phyloP scores from a whole-genome alignment of 345 rosid species.

The Raphanus raphanistrum region DNA sequence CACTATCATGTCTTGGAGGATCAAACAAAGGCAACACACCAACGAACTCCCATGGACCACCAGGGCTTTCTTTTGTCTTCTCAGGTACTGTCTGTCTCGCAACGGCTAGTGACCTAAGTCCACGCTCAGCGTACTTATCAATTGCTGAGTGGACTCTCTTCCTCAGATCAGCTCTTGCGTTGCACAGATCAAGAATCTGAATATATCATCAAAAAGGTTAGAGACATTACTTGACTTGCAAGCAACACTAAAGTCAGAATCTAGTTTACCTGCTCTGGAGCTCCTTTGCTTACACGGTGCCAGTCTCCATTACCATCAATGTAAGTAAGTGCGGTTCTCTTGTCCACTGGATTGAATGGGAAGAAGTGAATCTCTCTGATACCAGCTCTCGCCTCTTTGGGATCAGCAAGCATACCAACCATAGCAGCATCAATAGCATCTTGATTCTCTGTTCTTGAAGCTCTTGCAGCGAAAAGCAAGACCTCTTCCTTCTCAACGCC shows the following conservation, averaged over 20 bases:
- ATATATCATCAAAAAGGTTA: slow-evolving; percentile 5
- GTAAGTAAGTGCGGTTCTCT: slow-evolving; percentile 77
- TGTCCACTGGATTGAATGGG: slow-evolving; percentile 84
- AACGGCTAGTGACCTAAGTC: background rate
- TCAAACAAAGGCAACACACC: slow-evolving; percentile 3
- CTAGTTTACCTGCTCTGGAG: slow-evolving; percentile 72
- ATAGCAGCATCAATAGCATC: background rate
- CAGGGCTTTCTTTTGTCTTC: background rate
- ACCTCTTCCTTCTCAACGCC: background rate
- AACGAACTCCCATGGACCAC: slow-evolving; percentile 1
- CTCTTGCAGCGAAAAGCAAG: slow-evolving; percentile 12
- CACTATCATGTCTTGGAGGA: slow-evolving; percentile 1
- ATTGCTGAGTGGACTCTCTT: slow-evolving; percentile 49
- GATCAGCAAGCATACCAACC: background rate
- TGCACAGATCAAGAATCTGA: slow-evolving; percentile 67
- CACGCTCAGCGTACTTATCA: background rate
- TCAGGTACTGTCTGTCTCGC: background rate
- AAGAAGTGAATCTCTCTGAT: slow-evolving; percentile 75
- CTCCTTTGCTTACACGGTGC: slow-evolving; percentile 89
- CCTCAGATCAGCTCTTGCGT: slow-evolving; percentile 57
- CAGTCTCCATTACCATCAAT: slow-evolving; percentile 64
- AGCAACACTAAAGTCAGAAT: background rate
- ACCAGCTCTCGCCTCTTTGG: slow-evolving; percentile 69
- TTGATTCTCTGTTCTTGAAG: slow-evolving; percentile 65
- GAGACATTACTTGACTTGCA: background rate